Evolutionary conservation across 768 basidiomycete genomes (phyloP).

Genomic region (Agaricus bisporus): DNA sequence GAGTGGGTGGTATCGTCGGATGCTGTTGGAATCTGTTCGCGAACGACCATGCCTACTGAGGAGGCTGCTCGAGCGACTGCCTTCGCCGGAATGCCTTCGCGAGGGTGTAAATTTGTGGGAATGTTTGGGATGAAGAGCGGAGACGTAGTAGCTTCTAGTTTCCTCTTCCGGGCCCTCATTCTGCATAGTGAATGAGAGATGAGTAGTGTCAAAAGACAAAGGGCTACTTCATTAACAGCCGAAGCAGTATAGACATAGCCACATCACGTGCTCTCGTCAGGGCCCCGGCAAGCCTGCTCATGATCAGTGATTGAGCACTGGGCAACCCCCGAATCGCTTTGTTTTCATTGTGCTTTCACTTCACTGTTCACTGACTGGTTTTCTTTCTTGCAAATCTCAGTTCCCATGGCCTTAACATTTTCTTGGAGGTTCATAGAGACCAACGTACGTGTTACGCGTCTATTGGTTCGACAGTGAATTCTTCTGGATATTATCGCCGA

Average conservation of each 20-base stretch:
- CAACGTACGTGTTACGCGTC: no score
- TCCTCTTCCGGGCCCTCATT: constrained; percentile 6
- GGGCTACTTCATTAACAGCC: not conserved
- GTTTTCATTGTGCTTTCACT: no score
- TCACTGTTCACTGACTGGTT: no score
- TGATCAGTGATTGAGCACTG: no score
- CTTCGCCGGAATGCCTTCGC: constrained; percentile 16
- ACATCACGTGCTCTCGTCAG: constrained; percentile 1
- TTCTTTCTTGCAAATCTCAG: no score
- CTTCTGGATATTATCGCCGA: no score
- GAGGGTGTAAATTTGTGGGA: constrained; percentile 17
- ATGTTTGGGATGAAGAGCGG: constrained; percentile 25
- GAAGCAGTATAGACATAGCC: not conserved
- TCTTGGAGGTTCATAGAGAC: no score
- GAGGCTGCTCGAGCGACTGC: not conserved
- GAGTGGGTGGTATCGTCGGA: constrained; percentile 4
- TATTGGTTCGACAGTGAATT: no score
- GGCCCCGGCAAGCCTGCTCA: no score
- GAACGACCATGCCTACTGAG: constrained; percentile 17
- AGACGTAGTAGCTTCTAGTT: constrained; percentile 19
- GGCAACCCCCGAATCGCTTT: no score
- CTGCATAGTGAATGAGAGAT: constrained; percentile 6
- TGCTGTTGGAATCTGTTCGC: constrained; percentile 17
- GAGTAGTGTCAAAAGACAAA: not conserved
- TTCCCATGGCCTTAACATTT: no score